These are phyloP conservation scores for Microsporum ferrugineum DNA, from an alignment of 2,329 filamentous ascomycete species.

Conservation along the genomic window DNA sequence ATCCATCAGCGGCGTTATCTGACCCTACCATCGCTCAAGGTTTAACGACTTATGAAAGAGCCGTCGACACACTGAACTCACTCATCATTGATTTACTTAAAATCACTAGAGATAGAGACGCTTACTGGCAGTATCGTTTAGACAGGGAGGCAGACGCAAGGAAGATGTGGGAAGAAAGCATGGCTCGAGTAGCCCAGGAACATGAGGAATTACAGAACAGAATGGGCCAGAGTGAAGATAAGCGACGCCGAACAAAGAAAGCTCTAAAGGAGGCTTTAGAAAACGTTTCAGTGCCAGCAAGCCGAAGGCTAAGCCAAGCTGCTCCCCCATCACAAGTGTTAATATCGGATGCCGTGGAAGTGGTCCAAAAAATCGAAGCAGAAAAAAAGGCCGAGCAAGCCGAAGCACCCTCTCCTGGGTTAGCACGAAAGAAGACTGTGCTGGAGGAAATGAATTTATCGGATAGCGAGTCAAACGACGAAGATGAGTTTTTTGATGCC, in stretches of 20 bases:
- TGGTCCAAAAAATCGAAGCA: slow-evolving; percentile 29
- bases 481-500: slow-evolving; percentile 94
- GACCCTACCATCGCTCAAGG: slow-evolving; percentile 68
- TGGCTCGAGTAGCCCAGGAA: slow-evolving; percentile 90
- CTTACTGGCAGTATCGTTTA: slow-evolving; percentile 91
- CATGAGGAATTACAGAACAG: slow-evolving; percentile 82
- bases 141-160: slow-evolving; percentile 86
- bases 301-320: slow-evolving; percentile 24
- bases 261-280: slow-evolving; percentile 78
- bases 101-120: slow-evolving; percentile 86
- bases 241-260: slow-evolving; percentile 77
- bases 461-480: slow-evolving; percentile 63
- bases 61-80: slow-evolving; percentile 74
- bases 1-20: slow-evolving; percentile 60
- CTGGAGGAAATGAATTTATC: slow-evolving; percentile 62
- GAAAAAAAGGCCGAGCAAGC: slow-evolving; percentile 16
- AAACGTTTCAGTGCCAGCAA: slow-evolving; percentile 35
- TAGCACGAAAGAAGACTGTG: slow-evolving; percentile 49
- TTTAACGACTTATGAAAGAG: slow-evolving; percentile 73
- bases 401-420: slow-evolving; percentile 23
- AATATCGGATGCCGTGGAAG: slow-evolving; percentile 27
- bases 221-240: slow-evolving; percentile 80
- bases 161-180: slow-evolving; percentile 97
- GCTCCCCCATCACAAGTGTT: slow-evolving; percentile 20
- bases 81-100: slow-evolving; percentile 78